Base-by-base conservation (phyloP, 1,284 basidiomycete species). In the Leccinum cinnamomeum region DNA sequence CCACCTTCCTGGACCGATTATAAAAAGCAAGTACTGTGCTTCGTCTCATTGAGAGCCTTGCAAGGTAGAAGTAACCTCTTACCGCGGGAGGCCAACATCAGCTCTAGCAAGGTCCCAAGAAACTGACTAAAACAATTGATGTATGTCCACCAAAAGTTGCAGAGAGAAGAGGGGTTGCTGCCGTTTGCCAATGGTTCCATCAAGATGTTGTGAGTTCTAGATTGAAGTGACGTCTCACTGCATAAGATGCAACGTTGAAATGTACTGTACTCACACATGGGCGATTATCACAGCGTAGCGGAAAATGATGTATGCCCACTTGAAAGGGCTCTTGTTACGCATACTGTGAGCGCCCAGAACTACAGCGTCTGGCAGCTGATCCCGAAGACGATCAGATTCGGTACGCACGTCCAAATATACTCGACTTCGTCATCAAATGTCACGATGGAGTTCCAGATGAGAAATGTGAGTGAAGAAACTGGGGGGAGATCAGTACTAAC, bases 341-440 rank as follows among this genome's bases (percentile, higher is more conserved):
- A 71, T 72, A 5, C 69, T 69, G 33, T 8, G 25, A 53, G 44
- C 20, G 25, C 8, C 18, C n/a, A 46, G n/a, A 33, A 37, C n/a
- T 48, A 41, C 51, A 53, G 1, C 10, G 30, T 54, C 12, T 12
- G 30, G 30, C 33, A 54, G 30, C 53, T n/a, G 8, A 37, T 18
- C 30, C 28, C 11, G 28, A 53, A 11, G 18, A 44, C 7, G 28
- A 23, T 7, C 30, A 55, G 39, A n/a, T n/a, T 12, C 4, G 10
- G n/a, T 30, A 59, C 69, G 33, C 48, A 73, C 68, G 56, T 33
- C 70, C 68, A 73, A 20, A 73, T 64, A 53, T 62, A 72, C 2
- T 54, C 39, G 33, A 72, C 63, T 53, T 73, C 71, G 5, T 72
- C 57, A 5, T 62, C 61, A 18, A 72, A 44, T 18, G 64, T 62